phyloP scores from a whole-genome alignment of 1,284 basidiomycete species.

The Phenoliferia sp. region DNA sequence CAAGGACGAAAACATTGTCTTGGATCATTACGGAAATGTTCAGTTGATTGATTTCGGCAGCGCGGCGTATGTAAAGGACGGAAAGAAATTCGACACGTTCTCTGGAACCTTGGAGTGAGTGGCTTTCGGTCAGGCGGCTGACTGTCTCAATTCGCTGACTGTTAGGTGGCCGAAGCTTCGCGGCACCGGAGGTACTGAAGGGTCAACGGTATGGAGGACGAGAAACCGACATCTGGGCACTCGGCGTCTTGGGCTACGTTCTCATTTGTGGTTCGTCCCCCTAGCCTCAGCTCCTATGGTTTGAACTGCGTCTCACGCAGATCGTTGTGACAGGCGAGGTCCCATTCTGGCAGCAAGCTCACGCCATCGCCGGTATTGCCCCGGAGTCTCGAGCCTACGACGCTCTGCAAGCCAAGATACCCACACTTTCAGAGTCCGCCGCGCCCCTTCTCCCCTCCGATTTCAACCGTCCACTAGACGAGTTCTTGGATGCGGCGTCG shows the following conservation, averaged over 20 bases:
- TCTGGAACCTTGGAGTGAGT: slow-evolving; percentile 44
- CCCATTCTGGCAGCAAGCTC: slow-evolving; percentile 71
- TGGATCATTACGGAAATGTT: slow-evolving; percentile 54
- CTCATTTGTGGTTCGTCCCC: slow-evolving; percentile 80
- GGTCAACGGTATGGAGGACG: slow-evolving; percentile 93
- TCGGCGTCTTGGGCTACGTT: slow-evolving; percentile 96
- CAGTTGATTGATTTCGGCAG: slow-evolving; percentile 74
- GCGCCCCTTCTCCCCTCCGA: slow-evolving; percentile 11
- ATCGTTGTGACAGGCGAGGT: slow-evolving; percentile 26
- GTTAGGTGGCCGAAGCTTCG: slow-evolving; percentile 54
- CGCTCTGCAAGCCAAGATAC: slow-evolving; percentile 51
- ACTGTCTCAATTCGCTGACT: neutral
- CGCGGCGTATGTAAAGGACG: slow-evolving; percentile 40
- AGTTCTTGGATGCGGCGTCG: neutral
- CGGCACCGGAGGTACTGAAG: slow-evolving; percentile 90
- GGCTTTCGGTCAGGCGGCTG: neutral
- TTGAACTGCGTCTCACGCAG: neutral
- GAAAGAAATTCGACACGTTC: slow-evolving; percentile 40
- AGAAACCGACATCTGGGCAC: slow-evolving; percentile 97
- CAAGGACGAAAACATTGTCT: slow-evolving; percentile 91
- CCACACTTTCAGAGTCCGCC: slow-evolving; percentile 8
- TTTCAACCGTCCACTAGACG: slow-evolving; percentile 6
- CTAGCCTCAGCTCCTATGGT: neutral
- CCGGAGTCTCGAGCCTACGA: slow-evolving; percentile 53
- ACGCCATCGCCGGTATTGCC: slow-evolving; percentile 69